Base-by-base conservation (phyloP, 2,329 filamentous ascomycete species). In the Sporothrix globosa region DNA sequence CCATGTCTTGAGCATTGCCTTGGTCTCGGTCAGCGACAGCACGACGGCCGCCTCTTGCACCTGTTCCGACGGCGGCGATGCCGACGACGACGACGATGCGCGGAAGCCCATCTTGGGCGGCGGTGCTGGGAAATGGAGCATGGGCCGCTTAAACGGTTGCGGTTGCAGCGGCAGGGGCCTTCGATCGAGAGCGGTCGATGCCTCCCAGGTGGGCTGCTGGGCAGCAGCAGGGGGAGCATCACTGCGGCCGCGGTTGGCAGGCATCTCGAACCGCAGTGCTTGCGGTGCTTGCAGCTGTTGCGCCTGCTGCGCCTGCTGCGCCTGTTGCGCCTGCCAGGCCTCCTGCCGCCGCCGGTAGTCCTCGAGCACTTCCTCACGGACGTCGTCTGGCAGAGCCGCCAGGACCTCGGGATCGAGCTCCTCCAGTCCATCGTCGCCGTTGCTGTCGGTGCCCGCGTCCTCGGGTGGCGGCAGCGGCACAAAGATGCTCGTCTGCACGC, bases 301-400 rank as follows among this genome's bases (percentile, higher is more conserved):
- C 0, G 66, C 63, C 52, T 67, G 66, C 17, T 70, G 63, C 11
- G 69, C 70, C 41, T 71, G 61, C 3, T 50, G 67, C 0, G 39
- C 48, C 14, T 66, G 24, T 21, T 54, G n/a, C 3, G 69, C 70
- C 41, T 72, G 54, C 3, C 54, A 54, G 0, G 39, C 48, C 14
- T 68, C n/a, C 41, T 52, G 24, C 5, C 53, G 87, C 13, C 85
- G 86, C 24, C 86, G 86, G 46, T 94, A 90, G 75, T 97, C 92
- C 24, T 88, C 89, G 2, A 97, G 79, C 7, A 98, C 85, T 79
- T 98, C 94, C 19, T 82, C 83, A 14, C 92, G 88, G 61, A 97
- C 86, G 61, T 97, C 92, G 74, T 91, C 89, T 0, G 95, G 95
- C 0, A 98, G 83, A 19, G 93, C 93, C 0, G 90, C 88, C 2